Evolutionary conservation across 495 filamentous ascomycete genomes (phyloP), one percentile per base, ranked within the genome.

Genomic region (Penicillium taxi): DNA sequence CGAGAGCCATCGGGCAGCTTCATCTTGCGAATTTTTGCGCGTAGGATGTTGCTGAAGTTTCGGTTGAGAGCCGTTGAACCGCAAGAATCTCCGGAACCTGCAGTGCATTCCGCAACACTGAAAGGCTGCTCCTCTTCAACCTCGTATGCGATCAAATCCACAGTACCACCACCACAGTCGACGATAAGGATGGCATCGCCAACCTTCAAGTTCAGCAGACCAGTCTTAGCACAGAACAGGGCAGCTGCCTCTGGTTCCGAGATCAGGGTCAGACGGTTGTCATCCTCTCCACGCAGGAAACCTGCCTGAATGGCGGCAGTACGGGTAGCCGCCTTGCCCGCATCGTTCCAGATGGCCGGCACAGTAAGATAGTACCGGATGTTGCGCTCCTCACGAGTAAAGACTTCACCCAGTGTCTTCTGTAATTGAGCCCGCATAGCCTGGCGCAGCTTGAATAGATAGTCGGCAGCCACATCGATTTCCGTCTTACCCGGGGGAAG

Each of bases 1-100:
- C 74, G 78, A 14, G 81, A 84, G 11, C 81, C 82, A 54, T 84
- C 81, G 0, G 82, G 82, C n/a, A 86, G 64, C 56, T 86, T 83
- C 82, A 86, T 86, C 59, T 85, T 84, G 12, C 81, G 66, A 40
- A 86, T 86, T 58, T 84, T 85, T 9, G 82, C 78, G n/a, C 82
- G 75, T 20, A 86, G 63, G 39, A 86, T 83, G 53, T 84, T 86
- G 53, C 78, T 82, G 59, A 86, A 86, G 46, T 86, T 86, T 7
- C 82, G 72, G 48, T 86, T 86, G n/a, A 86, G 70, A 2, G 82
- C 82, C 0, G 82, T 86, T 12, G 80, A 81, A 41, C 82, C 82
- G 44, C 82, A 86, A 0, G 82, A 86, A 49, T 86, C 82, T 50
- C 82, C 82, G 21, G 82, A 86, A 5, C 82, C 82, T 14, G 82